Conservation (phyloP, 495 filamentous ascomycete genomes). For the Pyronema domesticum region DNA sequence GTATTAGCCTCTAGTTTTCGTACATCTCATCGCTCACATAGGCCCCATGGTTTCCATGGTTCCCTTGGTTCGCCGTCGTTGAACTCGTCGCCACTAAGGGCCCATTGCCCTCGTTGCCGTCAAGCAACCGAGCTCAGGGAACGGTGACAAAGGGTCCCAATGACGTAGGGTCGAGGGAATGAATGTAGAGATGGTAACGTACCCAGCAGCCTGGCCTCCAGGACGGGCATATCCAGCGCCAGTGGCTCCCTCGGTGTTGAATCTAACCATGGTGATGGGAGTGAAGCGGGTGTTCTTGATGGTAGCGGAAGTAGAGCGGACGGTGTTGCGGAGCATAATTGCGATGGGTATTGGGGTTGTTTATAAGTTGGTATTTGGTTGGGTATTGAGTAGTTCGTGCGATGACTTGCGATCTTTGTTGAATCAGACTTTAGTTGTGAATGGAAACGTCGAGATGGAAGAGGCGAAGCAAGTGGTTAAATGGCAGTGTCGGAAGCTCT, state of each 20-base stretch:
- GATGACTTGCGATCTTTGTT: not conserved
- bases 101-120: no score
- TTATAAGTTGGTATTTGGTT: constrained; percentile 8
- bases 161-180: not conserved
- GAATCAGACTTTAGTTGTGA: no score
- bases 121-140: no score
- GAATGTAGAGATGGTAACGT: constrained; percentile 1
- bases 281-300: constrained; percentile 11
- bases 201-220: constrained; percentile 28
- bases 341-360: constrained; percentile 5
- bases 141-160: no score
- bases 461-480: no score
- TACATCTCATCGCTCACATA: no score
- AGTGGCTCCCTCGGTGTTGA: constrained; percentile 31
- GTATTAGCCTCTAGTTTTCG: not conserved
- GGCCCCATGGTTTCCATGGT: no score
- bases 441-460: no score
- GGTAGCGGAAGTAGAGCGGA: constrained; percentile 13
- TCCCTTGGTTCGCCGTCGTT: no score
- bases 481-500: no score
- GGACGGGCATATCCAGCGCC: constrained; percentile 31
- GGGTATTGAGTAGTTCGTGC: not conserved
- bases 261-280: constrained; percentile 17
- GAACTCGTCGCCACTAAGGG: no score
- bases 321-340: constrained; percentile 21